A percentile compares a stretch with the other conserved stretches of the same genome.
Evolutionary conservation across 2,329 filamentous ascomycete genomes (phyloP).

Genomic region (Pseudocercospora fuligena): DNA sequence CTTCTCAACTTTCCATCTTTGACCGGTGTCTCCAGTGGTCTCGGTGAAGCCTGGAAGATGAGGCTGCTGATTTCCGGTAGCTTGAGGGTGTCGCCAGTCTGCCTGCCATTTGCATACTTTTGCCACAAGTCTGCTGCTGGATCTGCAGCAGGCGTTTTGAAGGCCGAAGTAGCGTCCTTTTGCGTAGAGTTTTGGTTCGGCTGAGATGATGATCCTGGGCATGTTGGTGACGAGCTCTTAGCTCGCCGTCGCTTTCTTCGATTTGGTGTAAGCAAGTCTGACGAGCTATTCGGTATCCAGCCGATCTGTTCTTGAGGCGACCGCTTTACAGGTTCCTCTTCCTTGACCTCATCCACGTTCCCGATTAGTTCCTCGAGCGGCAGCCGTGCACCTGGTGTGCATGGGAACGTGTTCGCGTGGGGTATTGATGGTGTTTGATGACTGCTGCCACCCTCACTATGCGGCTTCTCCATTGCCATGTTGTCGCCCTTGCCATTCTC

Average conservation of each 20-base stretch:
- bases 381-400: constrained; percentile 63
- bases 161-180: constrained; percentile 25
- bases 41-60: constrained; percentile 53
- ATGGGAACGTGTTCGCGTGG: constrained; percentile 51
- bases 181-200: constrained; percentile 43
- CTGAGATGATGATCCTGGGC: constrained; percentile 44
- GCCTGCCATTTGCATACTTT: constrained; percentile 46
- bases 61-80: constrained; percentile 50
- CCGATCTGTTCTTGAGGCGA: constrained; percentile 66
- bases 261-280: constrained; percentile 47
- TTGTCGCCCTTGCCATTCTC: constrained; percentile 7
- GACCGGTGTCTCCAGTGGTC: constrained; percentile 48
- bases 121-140: constrained; percentile 55
- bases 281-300: constrained; percentile 59
- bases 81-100: constrained; percentile 45
- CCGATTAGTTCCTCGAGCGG: constrained; percentile 66
- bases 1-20: constrained; percentile 54
- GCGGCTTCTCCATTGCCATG: neutral
- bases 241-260: constrained; percentile 50
- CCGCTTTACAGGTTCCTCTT: constrained; percentile 51
- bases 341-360: constrained; percentile 60
- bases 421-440: constrained; percentile 31
- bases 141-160: constrained; percentile 51
- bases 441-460: constrained; percentile 10
- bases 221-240: constrained; percentile 51